Conservation (phyloP, 1,284 basidiomycete genomes). For the Ganoderma leucocontextum region DNA sequence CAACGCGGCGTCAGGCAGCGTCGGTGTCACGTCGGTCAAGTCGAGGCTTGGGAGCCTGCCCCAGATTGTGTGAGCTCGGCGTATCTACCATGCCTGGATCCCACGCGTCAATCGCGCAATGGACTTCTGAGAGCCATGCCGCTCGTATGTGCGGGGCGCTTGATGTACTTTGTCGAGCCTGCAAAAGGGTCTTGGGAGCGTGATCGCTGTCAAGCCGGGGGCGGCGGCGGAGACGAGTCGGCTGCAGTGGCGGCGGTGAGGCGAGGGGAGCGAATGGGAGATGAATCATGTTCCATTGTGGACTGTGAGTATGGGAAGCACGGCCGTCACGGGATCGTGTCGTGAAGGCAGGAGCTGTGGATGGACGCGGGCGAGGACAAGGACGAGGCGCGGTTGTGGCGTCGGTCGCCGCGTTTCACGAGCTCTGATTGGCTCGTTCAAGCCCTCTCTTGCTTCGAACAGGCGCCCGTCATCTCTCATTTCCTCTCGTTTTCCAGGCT, state of each 20-base stretch:
- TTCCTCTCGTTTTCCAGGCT: too few relatives aligned
- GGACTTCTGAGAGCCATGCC: constrained; percentile 9
- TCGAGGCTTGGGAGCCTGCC: not conserved
- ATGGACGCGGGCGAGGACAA: too few relatives aligned
- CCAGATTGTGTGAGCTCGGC: constrained; percentile 17
- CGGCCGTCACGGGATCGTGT: too few relatives aligned
- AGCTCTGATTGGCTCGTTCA: too few relatives aligned
- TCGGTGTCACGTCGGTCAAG: constrained; percentile 24
- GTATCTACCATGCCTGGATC: not conserved
- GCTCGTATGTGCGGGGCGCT: constrained; percentile 37
- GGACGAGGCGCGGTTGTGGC: too few relatives aligned
- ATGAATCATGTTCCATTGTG: not conserved
- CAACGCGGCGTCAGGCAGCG: constrained; percentile 25
- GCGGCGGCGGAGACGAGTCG: constrained; percentile 31
- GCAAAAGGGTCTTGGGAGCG: constrained; percentile 40
- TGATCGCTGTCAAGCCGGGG: constrained; percentile 20
- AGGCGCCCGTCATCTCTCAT: too few relatives aligned
- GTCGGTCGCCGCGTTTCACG: too few relatives aligned
- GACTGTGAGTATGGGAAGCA: not conserved
- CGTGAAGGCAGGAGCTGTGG: too few relatives aligned
- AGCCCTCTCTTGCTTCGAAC: too few relatives aligned
- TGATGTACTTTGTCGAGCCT: constrained; percentile 39
- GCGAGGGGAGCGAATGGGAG: constrained; percentile 19
- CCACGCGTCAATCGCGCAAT: constrained; percentile 13
- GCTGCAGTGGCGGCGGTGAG: constrained; percentile 26